Base-by-base conservation (phyloP, 225 moss, liverwort and hornwort species). In the Anthoceros angustus region DNA sequence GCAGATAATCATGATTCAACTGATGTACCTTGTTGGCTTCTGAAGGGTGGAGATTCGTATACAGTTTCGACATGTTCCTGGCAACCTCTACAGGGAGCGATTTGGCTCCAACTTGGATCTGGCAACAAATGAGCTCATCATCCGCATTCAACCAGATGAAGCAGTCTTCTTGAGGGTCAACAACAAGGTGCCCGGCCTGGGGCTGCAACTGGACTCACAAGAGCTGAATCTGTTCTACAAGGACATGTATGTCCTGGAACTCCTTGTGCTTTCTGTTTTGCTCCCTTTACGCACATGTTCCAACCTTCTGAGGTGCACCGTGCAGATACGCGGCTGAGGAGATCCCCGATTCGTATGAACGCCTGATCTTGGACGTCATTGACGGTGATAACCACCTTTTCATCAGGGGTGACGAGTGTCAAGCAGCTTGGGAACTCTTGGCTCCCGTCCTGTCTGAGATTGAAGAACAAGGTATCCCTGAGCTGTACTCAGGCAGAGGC, bases 21-120 rank as follows among this genome's bases (percentile, higher is more conserved):
- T 55, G n/a, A 55, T 23, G 5, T 18, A 55, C 23, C 7, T 55
- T 55, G 12, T 23, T 0, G 7, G 5, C 2, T 46, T 23, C n/a
- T 55, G 55, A 55, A 93, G 89, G 78, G 93, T 84, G 78, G 93
- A 93, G 73, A 93, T 93, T 62, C 89, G 93, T 66, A 87, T 93
- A 69, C 93, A 84, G 64, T 93, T 93, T 63, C 87, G 64, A 61
- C 70, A 50, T 45, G 93, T 93, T 42, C 93, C 93, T 69, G 93
- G 93, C 12, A 93, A 90, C 70, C 68, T 93, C 50, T 93, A 93
- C 74, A 82, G 89, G 26, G 87, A 87, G 10, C 74, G 73, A 62
- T 72, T 93, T 41, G 89, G 93, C 24, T 84, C 46, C 68, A 93
- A 87, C 67, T 70, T 78, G 74, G 78, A 78, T 40, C 75, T 79